These are phyloP conservation scores for Naganishia sp. DNA, from an alignment of 1,284 basidiomycete species.

Conservation along the genomic window DNA sequence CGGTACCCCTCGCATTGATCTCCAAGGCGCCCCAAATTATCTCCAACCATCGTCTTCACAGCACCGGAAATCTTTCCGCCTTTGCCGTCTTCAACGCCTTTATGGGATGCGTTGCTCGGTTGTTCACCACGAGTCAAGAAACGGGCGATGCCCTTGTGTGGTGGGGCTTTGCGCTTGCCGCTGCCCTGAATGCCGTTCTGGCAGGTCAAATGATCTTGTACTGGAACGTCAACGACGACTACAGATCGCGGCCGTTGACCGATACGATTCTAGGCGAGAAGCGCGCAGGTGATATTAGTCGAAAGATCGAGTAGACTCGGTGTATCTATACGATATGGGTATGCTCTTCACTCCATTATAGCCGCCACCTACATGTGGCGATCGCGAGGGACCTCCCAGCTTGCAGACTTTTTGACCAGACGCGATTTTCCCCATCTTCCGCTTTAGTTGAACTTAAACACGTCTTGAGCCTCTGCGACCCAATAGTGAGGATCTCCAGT, in stretches of 20 bases:
- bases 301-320: slow-evolving; percentile 9
- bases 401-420: not conserved
- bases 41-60: slow-evolving; percentile 69
- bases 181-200: slow-evolving; percentile 74
- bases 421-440: too few species aligned
- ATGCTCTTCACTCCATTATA: not conserved
- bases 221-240: slow-evolving; percentile 61
- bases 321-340: too few species aligned
- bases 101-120: slow-evolving; percentile 76
- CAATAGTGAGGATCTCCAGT: too few species aligned
- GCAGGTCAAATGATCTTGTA: slow-evolving; percentile 79
- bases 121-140: slow-evolving; percentile 86
- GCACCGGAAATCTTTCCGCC: slow-evolving; percentile 85
- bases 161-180: slow-evolving; percentile 76
- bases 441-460: too few species aligned
- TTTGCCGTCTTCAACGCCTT: slow-evolving; percentile 80
- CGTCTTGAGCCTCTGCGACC: too few species aligned
- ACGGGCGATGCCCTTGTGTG: slow-evolving; percentile 75
- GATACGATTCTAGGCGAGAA: slow-evolving; percentile 23
- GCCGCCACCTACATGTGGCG: not conserved
- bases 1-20: slow-evolving; percentile 79
- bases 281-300: not conserved
- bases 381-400: not conserved
- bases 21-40: slow-evolving; percentile 84
- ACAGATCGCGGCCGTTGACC: slow-evolving; percentile 8